phyloP scores from a whole-genome alignment of 805 yeast species.

The Maudiozyma saulgeensis region DNA sequence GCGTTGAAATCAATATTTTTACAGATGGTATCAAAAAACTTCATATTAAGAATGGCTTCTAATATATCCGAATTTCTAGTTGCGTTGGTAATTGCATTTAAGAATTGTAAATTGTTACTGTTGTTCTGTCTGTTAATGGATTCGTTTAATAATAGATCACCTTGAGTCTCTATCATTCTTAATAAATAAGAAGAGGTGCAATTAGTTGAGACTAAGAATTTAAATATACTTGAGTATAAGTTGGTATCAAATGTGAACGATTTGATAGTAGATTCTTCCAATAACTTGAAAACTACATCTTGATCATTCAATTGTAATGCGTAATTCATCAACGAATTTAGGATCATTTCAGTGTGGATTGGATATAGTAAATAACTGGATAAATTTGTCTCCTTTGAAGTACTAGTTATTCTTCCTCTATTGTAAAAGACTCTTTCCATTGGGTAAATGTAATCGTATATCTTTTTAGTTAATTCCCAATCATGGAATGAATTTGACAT shows the following conservation, averaged over 20 bases:
- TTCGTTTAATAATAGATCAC: constrained; percentile 9
- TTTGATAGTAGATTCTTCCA: constrained; percentile 34
- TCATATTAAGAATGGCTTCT: constrained; percentile 20
- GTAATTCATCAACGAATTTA: constrained; percentile 21
- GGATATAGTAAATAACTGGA: constrained; percentile 21
- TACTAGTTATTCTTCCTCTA: neutral
- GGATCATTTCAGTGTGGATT: constrained; percentile 15
- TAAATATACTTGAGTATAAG: constrained; percentile 28
- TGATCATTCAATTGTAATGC: constrained; percentile 24
- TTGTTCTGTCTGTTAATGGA: neutral
- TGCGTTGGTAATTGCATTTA: constrained; percentile 19
- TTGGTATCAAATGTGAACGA: constrained; percentile 24
- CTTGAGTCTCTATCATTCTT: constrained; percentile 30
- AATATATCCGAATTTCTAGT: constrained; percentile 18
- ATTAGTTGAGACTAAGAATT: constrained; percentile 24
- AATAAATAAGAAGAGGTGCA: constrained; percentile 27
- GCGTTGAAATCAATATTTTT: constrained; percentile 10
- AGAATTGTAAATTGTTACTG: constrained; percentile 11
- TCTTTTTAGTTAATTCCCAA: constrained; percentile 27
- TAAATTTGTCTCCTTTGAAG: constrained; percentile 1
- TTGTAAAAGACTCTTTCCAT: constrained; percentile 18
- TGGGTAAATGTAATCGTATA: constrained; percentile 33
- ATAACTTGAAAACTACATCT: constrained; percentile 28
- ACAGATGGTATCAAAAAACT: constrained; percentile 26
- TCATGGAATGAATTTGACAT: constrained; percentile 29